phyloP scores from a whole-genome alignment of 805 yeast genomes.

The Candida nemodendra region DNA sequence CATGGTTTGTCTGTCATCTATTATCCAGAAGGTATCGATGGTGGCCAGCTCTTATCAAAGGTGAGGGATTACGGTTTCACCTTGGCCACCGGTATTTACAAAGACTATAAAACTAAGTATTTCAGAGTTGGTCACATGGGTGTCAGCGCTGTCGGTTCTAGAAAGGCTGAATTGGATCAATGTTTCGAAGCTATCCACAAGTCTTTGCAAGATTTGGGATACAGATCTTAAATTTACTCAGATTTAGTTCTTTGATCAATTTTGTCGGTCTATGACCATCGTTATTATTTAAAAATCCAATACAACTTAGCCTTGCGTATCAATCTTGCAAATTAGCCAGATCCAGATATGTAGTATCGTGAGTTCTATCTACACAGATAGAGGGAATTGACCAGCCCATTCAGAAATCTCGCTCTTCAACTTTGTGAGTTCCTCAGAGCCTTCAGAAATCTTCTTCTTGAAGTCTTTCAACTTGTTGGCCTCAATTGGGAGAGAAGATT shows the following conservation, averaged over 20 bases:
- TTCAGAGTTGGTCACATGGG: slow-evolving; percentile 98
- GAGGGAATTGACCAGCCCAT: slow-evolving; percentile 91
- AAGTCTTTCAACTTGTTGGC: slow-evolving; percentile 96
- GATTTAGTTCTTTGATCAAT: too few species aligned
- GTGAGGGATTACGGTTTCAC: slow-evolving; percentile 66
- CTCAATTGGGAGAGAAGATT: slow-evolving; percentile 78
- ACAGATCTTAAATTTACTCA: slow-evolving; percentile 45
- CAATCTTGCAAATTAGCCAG: too few species aligned
- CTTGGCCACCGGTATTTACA: slow-evolving; percentile 89
- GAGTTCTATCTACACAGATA: slow-evolving; percentile 59
- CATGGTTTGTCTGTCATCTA: slow-evolving; percentile 85
- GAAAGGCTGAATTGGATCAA: slow-evolving; percentile 52
- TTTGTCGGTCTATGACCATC: too few species aligned
- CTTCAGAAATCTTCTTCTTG: slow-evolving; percentile 75
- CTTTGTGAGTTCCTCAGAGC: slow-evolving; percentile 63
- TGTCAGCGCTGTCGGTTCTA: slow-evolving; percentile 59
- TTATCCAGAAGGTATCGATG: slow-evolving; percentile 72
- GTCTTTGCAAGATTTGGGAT: slow-evolving; percentile 40
- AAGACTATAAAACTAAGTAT: slow-evolving; percentile 74
- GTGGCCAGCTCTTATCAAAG: slow-evolving; percentile 59
- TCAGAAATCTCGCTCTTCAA: slow-evolving; percentile 75
- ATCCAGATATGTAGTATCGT: too few species aligned
- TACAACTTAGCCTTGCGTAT: too few species aligned
- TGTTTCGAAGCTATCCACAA: slow-evolving; percentile 47
- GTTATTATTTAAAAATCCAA: too few species aligned